phyloP scores from a whole-genome alignment of 345 rosid species.

The Erodium maritimum region DNA sequence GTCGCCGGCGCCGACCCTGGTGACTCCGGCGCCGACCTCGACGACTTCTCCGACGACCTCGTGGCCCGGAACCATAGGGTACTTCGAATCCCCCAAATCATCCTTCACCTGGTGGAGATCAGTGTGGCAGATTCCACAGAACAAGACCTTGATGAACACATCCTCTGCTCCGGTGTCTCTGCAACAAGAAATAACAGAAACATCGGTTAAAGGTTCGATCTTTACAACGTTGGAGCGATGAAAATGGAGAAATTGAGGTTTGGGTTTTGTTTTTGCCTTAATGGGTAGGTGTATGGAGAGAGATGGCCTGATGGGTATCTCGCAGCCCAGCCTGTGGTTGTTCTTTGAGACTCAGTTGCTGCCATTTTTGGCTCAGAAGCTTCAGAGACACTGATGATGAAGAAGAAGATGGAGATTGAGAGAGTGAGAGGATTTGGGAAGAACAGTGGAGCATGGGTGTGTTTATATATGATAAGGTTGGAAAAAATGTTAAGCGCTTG shows the following conservation, averaged over 20 bases:
- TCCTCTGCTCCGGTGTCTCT: slow-evolving; percentile 66
- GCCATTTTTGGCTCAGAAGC: slow-evolving; percentile 19
- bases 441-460: too few species aligned
- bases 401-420: too few species aligned
- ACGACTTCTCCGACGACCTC: slow-evolving; percentile 70
- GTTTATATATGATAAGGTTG: too few species aligned
- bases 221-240: background rate
- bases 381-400: too few species aligned
- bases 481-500: too few species aligned
- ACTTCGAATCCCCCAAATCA: slow-evolving; percentile 47
- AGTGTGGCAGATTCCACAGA: slow-evolving; percentile 66
- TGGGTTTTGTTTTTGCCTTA: slow-evolving; percentile 27
- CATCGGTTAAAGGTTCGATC: background rate
- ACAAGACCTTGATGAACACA: slow-evolving; percentile 43
- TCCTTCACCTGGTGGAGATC: slow-evolving; percentile 61
- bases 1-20: slow-evolving; percentile 36
- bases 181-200: slow-evolving; percentile 5
- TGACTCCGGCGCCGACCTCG: slow-evolving; percentile 56
- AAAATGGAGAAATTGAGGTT: background rate
- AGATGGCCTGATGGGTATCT: slow-evolving; percentile 59
- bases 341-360: slow-evolving; percentile 30
- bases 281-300: slow-evolving; percentile 51
- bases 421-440: too few species aligned
- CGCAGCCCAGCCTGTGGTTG: slow-evolving; percentile 63
- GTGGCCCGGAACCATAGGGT: slow-evolving; percentile 82